Percentiles rank a stretch among this genome's conserved stretches.
These are phyloP conservation scores for Myriosclerotinia curreyana DNA, from an alignment of 2,329 filamentous ascomycete species.

Conservation along the genomic window DNA sequence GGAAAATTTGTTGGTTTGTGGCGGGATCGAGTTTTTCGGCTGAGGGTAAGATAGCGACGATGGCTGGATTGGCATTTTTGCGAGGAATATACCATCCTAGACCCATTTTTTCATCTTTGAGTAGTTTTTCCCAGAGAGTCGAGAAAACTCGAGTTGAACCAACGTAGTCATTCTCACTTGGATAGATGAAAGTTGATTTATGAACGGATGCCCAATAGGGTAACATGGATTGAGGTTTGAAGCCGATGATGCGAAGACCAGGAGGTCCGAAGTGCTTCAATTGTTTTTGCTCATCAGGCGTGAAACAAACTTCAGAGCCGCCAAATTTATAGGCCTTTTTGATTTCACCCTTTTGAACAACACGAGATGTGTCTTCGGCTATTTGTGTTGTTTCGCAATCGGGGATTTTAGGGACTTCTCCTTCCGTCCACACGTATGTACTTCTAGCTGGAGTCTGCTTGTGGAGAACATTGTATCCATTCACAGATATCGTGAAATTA, in stretches of 20 bases:
- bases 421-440: conserved; percentile 83
- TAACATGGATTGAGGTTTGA: conserved; percentile 75
- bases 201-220: conserved; percentile 82
- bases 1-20: conserved; percentile 65
- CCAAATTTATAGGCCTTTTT: conserved; percentile 96
- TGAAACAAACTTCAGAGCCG: conserved; percentile 83
- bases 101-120: conserved; percentile 75
- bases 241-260: conserved; percentile 84
- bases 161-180: conserved; percentile 83
- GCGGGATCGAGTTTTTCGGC: conserved; percentile 61
- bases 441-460: conserved; percentile 76
- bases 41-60: conserved; percentile 81
- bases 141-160: conserved; percentile 93
- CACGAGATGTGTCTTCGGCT: conserved; percentile 72
- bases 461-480: conserved; percentile 87
- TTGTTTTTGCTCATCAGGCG: conserved; percentile 74
- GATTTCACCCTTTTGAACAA: conserved; percentile 76
- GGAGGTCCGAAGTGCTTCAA: conserved; percentile 80
- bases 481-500: conserved; percentile 80
- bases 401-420: conserved; percentile 81
- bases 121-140: conserved; percentile 82
- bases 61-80: conserved; percentile 71
- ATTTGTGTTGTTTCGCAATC: conserved; percentile 69
- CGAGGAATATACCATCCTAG: conserved; percentile 88
- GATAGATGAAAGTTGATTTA: conserved; percentile 89